Evolutionary conservation across 352 stramenopile genomes (phyloP), one percentile per base, ranked within the genome.

Genomic region (Phytophthora sp.): DNA sequence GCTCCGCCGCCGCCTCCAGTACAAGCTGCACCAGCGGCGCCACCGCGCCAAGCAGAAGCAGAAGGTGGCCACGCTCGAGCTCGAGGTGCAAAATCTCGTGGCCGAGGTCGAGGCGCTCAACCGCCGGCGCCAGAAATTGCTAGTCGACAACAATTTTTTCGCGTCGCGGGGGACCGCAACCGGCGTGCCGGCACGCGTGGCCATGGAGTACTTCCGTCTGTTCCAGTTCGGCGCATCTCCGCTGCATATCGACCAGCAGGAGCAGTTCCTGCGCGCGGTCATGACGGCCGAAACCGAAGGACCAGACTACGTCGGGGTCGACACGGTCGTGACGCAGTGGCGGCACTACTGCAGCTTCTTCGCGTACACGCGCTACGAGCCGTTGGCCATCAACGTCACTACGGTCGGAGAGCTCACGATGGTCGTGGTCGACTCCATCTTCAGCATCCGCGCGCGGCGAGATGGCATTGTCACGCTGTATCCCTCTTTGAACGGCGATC

Each of bases 31-130:
- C 63, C 80, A 89, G 66, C 76, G 74, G 0, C 76, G 72, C 37
- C 77, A 88, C 51, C 78, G 80, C n/a, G 77, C 77, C 38, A 83
- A 84, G 55, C 72, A 86, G 50, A 85, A 89, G 39, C 48, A 69
- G 41, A 80, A 79, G 45, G 61, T 56, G 11, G 41, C 71, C 24
- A 62, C 66, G 30, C 62, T 86, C 3, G 76, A 84, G 42, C 46
- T 77, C 6, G 73, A 87, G 21, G 75, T 87, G 18, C 48, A 69
- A 7, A 54, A 27, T 26, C 49, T 90, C 13, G 50, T 56, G 30
- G 43, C 56, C 2, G 60, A 80, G 11, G 64, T 88, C 13, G 62
- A 72, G 32, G 62, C 46, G 24, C 66, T 87, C 23, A 63, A 61
- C 31, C 54, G 62, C 2, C 54, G 58, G 15, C 62, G 61, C 21